phyloP scores from a whole-genome alignment of 768 basidiomycete genomes.

The Lactarius sp. region DNA sequence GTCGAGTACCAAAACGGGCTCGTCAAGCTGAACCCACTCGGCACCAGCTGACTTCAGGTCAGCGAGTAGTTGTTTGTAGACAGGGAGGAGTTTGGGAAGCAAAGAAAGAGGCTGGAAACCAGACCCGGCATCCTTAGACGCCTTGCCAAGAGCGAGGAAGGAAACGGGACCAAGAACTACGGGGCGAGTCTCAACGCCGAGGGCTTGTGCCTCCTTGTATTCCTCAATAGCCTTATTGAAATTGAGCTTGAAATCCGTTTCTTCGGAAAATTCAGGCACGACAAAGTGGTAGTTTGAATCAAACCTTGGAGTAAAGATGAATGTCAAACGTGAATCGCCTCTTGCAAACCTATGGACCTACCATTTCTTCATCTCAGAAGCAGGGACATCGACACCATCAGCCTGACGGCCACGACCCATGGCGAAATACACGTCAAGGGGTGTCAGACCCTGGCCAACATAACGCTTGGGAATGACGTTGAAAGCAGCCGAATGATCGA shows the following conservation, averaged over 20 bases:
- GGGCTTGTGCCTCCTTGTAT: conserved; percentile 89
- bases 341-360: conserved; percentile 36
- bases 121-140: conserved; percentile 72
- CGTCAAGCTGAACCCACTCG: conserved; percentile 94
- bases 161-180: conserved; percentile 94
- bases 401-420: conserved; percentile 99
- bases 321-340: conserved; percentile 2
- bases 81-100: conserved; percentile 80
- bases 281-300: conserved; percentile 99
- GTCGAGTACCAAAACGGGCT: conserved; percentile 94
- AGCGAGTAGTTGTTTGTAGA: conserved; percentile 86
- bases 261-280: conserved; percentile 90
- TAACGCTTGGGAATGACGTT: conserved; percentile 97
- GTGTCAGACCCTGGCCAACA: conserved; percentile 74
- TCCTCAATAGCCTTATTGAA: conserved; percentile 94
- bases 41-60: conserved; percentile 93
- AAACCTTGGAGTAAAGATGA: conserved; percentile 53
- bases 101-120: conserved; percentile 90
- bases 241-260: conserved; percentile 90
- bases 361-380: conserved; percentile 99
- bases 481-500: conserved; percentile 94
- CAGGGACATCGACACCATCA: conserved; percentile 91
- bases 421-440: conserved; percentile 95
- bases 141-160: conserved; percentile 91
- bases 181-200: conserved; percentile 87